phyloP scores from a whole-genome alignment of 148 eudicot species.

The Rhododendron ferrugineum region DNA sequence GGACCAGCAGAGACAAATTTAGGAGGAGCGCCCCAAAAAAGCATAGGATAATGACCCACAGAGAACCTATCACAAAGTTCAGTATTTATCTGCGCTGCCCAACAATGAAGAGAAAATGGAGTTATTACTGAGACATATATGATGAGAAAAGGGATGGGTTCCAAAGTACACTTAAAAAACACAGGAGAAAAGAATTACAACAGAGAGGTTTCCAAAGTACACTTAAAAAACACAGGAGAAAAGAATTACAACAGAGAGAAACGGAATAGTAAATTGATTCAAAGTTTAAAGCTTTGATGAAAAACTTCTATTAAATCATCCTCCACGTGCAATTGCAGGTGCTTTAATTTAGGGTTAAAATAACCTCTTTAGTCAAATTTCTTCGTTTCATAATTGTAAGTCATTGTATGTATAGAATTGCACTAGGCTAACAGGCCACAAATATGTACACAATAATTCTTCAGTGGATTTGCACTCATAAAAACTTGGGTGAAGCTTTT shows the following conservation, averaged over 20 bases:
- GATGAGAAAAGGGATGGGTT: conserved; percentile 1
- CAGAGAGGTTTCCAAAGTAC: not conserved
- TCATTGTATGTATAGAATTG: not conserved
- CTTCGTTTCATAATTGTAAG: not conserved
- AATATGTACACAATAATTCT: not conserved
- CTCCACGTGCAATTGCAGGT: not conserved
- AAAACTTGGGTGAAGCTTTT: not conserved
- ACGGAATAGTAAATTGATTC: not conserved
- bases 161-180: not conserved
- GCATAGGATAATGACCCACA: conserved; percentile 72
- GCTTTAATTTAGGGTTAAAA: not conserved
- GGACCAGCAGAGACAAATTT: conserved; percentile 49
- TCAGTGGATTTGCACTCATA: not conserved
- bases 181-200: not conserved
- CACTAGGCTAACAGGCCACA: not conserved
- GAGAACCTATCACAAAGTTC: conserved; percentile 90
- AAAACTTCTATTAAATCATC: not conserved
- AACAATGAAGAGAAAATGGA: conserved; percentile 36
- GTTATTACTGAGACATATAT: conserved; percentile 32
- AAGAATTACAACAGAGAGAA: not conserved
- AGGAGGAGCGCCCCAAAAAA: conserved; percentile 73
- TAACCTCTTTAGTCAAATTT: not conserved
- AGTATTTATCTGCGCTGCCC: conserved; percentile 91
- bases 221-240: not conserved
- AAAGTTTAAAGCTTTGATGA: not conserved